phyloP scores from a whole-genome alignment of 208 protist species.

The Wallacemonas sp. region DNA sequence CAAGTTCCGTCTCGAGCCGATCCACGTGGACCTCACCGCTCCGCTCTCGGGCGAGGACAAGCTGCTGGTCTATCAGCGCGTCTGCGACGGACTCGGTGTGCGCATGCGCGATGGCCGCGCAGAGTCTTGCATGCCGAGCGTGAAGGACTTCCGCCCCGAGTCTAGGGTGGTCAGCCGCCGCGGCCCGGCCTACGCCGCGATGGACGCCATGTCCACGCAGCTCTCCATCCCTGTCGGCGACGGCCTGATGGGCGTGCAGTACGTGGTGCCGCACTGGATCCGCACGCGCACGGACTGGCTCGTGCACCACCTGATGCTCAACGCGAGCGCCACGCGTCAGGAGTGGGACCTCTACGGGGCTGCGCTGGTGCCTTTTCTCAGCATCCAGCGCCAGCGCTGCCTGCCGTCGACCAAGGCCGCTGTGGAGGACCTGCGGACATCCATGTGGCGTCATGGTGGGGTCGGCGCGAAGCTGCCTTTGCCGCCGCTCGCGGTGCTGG shows the following conservation, averaged over 20 bases:
- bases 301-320: constrained; percentile 25
- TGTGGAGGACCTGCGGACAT: not conserved
- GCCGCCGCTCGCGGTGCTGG: constrained; percentile 14
- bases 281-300: constrained; percentile 29
- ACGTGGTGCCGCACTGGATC: constrained; percentile 36
- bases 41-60: constrained; percentile 35
- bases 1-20: constrained; percentile 37
- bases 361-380: constrained; percentile 27
- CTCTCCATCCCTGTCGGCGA: not conserved
- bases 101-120: constrained; percentile 29
- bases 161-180: not conserved
- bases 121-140: constrained; percentile 18
- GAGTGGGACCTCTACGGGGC: constrained; percentile 31
- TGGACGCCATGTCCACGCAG: not conserved
- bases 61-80: constrained; percentile 31
- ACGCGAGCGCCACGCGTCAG: constrained; percentile 16
- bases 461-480: not conserved
- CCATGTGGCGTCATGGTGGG: not conserved
- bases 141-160: constrained; percentile 33
- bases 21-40: constrained; percentile 26
- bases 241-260: not conserved
- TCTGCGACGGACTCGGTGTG: constrained; percentile 38
- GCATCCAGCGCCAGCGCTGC: constrained; percentile 19
- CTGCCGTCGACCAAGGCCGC: constrained; percentile 6
- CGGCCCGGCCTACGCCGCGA: not conserved